Conservation (phyloP, 148 eudicot genomes). For the Suaeda aralocaspica region DNA sequence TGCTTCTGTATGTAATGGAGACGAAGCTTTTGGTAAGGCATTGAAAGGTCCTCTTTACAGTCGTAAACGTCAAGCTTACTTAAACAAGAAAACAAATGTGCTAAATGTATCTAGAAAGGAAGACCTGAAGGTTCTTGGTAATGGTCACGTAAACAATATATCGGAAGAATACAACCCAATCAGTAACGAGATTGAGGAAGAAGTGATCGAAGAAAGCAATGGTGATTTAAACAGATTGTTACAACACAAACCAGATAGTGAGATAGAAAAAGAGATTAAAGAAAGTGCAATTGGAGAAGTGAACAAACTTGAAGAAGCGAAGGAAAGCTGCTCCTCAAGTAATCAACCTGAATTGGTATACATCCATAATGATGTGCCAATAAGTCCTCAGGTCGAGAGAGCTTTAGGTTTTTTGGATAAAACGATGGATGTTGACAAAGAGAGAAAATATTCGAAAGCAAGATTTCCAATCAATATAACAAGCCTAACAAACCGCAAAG, state of each 20-base stretch:
- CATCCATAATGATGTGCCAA: constrained; percentile 24
- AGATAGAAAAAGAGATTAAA: constrained; percentile 41
- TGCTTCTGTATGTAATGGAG: constrained; percentile 61
- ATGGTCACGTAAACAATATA: constrained; percentile 23
- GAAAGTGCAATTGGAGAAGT: constrained; percentile 11
- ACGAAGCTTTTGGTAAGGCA: constrained; percentile 55
- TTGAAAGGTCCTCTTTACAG: constrained; percentile 54
- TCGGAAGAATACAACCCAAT: constrained; percentile 19
- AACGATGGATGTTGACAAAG: constrained; percentile 47
- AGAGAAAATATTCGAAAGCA: constrained; percentile 28
- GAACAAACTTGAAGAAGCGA: constrained; percentile 2
- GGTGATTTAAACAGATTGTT: constrained; percentile 6
- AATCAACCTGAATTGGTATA: constrained; percentile 14
- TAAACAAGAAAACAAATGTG: constrained; percentile 18
- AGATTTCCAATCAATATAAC: constrained; percentile 16
- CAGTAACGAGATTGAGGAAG: constrained; percentile 50
- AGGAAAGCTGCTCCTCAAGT: constrained; percentile 8
- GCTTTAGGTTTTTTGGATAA: constrained; percentile 69
- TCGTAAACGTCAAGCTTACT: constrained; percentile 60
- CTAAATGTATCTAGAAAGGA: constrained; percentile 10
- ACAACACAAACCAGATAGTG: constrained; percentile 15
- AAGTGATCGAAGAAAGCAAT: constrained; percentile 21
- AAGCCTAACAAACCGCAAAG: constrained; percentile 10
- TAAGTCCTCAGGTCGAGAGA: constrained; percentile 68
- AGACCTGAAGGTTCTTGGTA: constrained; percentile 19